Evolutionary conservation across 176 grass and related monocot species (phyloP), one percentile per base, ranked within the genome.

Genomic region (Hyparrhenia diplandra): DNA sequence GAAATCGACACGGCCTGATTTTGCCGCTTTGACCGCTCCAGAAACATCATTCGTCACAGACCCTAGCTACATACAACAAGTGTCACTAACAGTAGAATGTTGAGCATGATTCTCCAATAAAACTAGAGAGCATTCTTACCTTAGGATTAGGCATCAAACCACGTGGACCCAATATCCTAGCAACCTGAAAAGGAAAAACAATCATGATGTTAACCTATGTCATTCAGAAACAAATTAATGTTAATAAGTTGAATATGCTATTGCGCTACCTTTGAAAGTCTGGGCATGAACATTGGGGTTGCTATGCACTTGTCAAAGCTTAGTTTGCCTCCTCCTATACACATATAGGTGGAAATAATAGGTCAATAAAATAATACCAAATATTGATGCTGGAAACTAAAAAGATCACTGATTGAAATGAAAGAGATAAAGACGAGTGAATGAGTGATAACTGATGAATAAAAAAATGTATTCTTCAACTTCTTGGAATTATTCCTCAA

Each of bases 101-200:
- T 78, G 39, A 74, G 60, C 39, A 39, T 72, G 12, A 64, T 57
- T 61, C 25, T 34, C 41, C 16, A 83, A 81, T 64, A 74, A 74
- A 55, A 43, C 16, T 42, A 78, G 40, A 71, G 18, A 91, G 75
- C 34, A 82, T 64, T 74, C 57, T 86, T 76, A 95, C 96, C 90
- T 99, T 99, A 49, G 96, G 96, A 81, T 99, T 99, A 30, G 96
- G 96, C 96, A 99, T 99, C 75, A 99, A 80, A 86, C 96, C 96
- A 82, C 96, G 92, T 73, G 96, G 92, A 51, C 92, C 96, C 63
- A 99, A 88, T 82, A 99, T 99, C 81, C 92, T 91, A 87, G 92
- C 92, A 60, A 98, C 81, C 96, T 98, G 60, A 86, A 41, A 42
- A 77, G 32, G 74, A 18, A 77, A 90, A 75, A 24, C 36, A 35